Evolutionary conservation across 495 filamentous ascomycete species (phyloP).

Genomic region (Talaromyces proteolyticus): DNA sequence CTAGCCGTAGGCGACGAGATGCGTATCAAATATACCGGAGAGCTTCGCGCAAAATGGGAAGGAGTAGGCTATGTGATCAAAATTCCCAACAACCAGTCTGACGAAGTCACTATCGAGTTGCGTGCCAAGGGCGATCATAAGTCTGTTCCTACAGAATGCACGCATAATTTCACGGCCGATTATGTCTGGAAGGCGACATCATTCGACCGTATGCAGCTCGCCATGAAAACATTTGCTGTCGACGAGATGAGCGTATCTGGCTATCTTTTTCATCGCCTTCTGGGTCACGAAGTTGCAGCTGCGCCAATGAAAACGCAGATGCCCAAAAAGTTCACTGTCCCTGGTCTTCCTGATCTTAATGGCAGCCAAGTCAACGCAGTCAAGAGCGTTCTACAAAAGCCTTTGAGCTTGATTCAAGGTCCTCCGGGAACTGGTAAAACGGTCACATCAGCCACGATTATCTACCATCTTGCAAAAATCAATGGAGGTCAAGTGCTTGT

Average conservation of each 20-base stretch:
- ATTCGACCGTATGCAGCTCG: slow-evolving; percentile 97
- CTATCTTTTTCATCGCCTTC: slow-evolving; percentile 96
- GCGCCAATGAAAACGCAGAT: slow-evolving; percentile 95
- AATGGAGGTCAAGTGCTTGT: slow-evolving; percentile 93
- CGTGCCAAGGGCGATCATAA: slow-evolving; percentile 88
- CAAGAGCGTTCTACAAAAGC: slow-evolving; percentile 89
- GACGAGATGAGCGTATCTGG: slow-evolving; percentile 98
- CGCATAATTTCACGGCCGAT: slow-evolving; percentile 95
- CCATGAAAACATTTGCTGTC: slow-evolving; percentile 98
- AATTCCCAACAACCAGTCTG: slow-evolving; percentile 98
- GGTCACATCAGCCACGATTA: slow-evolving; percentile 98
- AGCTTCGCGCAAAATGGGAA: slow-evolving; percentile 92
- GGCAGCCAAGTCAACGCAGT: slow-evolving; percentile 94
- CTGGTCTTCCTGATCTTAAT: slow-evolving; percentile 93
- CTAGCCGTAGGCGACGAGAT: slow-evolving; percentile 98
- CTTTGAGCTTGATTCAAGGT: slow-evolving; percentile 92
- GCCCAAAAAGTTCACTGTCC: slow-evolving; percentile 95
- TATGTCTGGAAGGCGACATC: slow-evolving; percentile 99
- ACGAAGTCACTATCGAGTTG: slow-evolving; percentile 94
- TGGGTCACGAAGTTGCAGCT: slow-evolving; percentile 93
- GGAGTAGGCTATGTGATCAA: slow-evolving; percentile 99
- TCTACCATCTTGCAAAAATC: slow-evolving; percentile 94
- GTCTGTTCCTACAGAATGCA: slow-evolving; percentile 93
- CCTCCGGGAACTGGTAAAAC: slow-evolving; percentile 98
- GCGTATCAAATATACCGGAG: slow-evolving; percentile 93